Percentiles rank a stretch among this genome's conserved stretches.
These are phyloP conservation scores for Dillenia suffruticosa DNA, from an alignment of 164 flowering plant genomes.

Conservation along the genomic window DNA sequence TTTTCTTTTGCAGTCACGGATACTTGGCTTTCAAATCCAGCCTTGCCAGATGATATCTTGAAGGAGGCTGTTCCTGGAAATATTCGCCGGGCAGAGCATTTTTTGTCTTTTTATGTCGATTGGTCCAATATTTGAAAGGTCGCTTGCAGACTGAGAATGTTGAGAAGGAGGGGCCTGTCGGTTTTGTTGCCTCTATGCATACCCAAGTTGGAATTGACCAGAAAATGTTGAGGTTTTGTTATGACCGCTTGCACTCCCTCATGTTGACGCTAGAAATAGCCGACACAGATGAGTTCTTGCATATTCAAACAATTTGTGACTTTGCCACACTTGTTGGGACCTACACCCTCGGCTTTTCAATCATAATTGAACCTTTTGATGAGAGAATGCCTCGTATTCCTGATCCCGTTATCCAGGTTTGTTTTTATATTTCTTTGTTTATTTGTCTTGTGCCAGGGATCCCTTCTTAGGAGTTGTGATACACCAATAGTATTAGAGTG, in stretches of 20 bases:
- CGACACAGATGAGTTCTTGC: constrained; percentile 90
- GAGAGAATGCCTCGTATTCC: constrained; percentile 99
- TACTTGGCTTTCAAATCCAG: constrained; percentile 89
- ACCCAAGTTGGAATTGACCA: constrained; percentile 91
- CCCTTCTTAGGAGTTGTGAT: too few species aligned
- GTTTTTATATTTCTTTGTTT: constrained; percentile 1
- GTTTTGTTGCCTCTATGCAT: constrained; percentile 67
- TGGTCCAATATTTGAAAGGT: constrained; percentile 80
- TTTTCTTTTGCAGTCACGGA: constrained; percentile 51
- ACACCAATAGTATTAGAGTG: too few species aligned
- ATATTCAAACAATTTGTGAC: constrained; percentile 91
- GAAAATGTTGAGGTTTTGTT: constrained; percentile 88
- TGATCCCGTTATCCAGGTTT: constrained; percentile 96
- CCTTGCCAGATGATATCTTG: constrained; percentile 92
- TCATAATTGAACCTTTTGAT: constrained; percentile 96
- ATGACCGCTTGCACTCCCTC: constrained; percentile 93
- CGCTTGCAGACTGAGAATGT: constrained; percentile 86
- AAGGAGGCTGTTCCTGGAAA: constrained; percentile 99
- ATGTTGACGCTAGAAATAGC: constrained; percentile 94
- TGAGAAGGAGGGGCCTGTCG: constrained; percentile 92
- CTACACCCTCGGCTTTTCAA: constrained; percentile 86
- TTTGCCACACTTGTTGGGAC: constrained; percentile 98
- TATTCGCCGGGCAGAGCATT: constrained; percentile 97
- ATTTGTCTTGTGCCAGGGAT: not conserved
- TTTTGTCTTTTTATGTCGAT: constrained; percentile 79